Percentiles rank a stretch among this genome's conserved stretches.
phyloP scores from a whole-genome alignment of 2,329 filamentous ascomycete genomes.

The Pestalotiopsis sp. region DNA sequence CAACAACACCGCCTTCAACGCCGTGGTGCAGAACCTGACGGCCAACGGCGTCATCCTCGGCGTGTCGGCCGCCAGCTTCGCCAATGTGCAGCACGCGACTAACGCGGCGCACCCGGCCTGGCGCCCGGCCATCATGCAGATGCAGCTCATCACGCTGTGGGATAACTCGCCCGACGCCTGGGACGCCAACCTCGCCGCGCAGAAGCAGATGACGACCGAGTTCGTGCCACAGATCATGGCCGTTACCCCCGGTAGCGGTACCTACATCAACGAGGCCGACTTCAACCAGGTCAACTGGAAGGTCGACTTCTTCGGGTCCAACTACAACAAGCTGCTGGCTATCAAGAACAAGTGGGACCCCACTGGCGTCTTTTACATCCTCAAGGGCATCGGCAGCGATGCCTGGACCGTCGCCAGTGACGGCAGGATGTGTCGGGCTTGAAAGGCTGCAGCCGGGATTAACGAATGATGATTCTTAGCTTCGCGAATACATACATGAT shows the following conservation, averaged over 20 bases:
- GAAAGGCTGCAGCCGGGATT: neutral
- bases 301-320: slow-evolving; percentile 36
- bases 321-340: slow-evolving; percentile 33
- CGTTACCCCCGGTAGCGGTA: slow-evolving; percentile 22
- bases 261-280: slow-evolving; percentile 45
- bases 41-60: slow-evolving; percentile 32
- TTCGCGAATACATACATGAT: no score
- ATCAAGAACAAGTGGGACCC: slow-evolving; percentile 48
- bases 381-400: slow-evolving; percentile 44
- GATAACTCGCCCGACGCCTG: slow-evolving; percentile 18
- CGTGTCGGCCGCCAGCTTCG: slow-evolving; percentile 28
- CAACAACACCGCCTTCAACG: slow-evolving; percentile 30
- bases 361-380: slow-evolving; percentile 39
- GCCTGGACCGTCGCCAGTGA: slow-evolving; percentile 38
- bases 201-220: slow-evolving; percentile 33
- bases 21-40: slow-evolving; percentile 33
- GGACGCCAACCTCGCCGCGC: slow-evolving; percentile 28
- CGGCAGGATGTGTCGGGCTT: slow-evolving; percentile 39
- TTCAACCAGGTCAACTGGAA: slow-evolving; percentile 35
- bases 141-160: slow-evolving; percentile 31
- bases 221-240: slow-evolving; percentile 30
- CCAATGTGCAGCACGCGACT: slow-evolving; percentile 18
- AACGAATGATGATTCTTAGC: no score
- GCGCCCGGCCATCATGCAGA: slow-evolving; percentile 30
- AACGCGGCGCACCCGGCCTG: slow-evolving; percentile 39